Conservation (phyloP, 2,329 filamentous ascomycete genomes). For the Neonectria hederae region DNA sequence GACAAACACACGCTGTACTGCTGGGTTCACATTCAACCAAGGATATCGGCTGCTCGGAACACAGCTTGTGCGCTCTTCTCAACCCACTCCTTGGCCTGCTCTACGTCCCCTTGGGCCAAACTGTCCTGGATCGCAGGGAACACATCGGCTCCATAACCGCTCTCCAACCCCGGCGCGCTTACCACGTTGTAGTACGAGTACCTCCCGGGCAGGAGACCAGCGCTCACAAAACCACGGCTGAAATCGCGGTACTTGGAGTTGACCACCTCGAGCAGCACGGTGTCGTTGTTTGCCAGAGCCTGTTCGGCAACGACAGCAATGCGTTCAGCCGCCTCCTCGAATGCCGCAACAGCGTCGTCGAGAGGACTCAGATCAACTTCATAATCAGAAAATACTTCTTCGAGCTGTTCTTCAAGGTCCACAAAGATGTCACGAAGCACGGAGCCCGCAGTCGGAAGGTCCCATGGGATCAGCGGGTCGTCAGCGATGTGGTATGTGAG, state of each 20-base stretch:
- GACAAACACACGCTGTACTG: background rate
- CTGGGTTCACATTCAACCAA: background rate
- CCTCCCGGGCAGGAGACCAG: conserved; percentile 22
- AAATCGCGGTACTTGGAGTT: conserved; percentile 27
- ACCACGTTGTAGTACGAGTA: conserved; percentile 33
- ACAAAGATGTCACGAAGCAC: conserved; percentile 27
- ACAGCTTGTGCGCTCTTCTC: conserved; percentile 31
- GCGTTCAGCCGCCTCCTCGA: conserved; percentile 13
- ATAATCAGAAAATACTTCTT: conserved; percentile 14
- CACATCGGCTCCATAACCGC: conserved; percentile 33
- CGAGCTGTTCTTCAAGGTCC: conserved; percentile 26
- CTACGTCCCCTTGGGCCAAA: conserved; percentile 27
- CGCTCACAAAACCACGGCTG: conserved; percentile 27
- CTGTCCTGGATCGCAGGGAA: conserved; percentile 36
- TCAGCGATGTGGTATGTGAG: conserved; percentile 33
- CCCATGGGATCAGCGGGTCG: conserved; percentile 27
- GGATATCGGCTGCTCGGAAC: conserved; percentile 29
- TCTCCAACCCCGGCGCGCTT: conserved; percentile 27
- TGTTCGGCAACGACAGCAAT: conserved; percentile 20
- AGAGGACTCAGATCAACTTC: conserved; percentile 10
- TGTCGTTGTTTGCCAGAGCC: conserved; percentile 19
- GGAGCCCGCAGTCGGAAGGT: conserved; percentile 18
- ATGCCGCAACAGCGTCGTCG: conserved; percentile 11
- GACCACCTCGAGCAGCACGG: background rate
- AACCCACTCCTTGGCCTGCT: conserved; percentile 35